Base-by-base conservation (phyloP, 1,284 basidiomycete species). In the Phylloporus sp. region DNA sequence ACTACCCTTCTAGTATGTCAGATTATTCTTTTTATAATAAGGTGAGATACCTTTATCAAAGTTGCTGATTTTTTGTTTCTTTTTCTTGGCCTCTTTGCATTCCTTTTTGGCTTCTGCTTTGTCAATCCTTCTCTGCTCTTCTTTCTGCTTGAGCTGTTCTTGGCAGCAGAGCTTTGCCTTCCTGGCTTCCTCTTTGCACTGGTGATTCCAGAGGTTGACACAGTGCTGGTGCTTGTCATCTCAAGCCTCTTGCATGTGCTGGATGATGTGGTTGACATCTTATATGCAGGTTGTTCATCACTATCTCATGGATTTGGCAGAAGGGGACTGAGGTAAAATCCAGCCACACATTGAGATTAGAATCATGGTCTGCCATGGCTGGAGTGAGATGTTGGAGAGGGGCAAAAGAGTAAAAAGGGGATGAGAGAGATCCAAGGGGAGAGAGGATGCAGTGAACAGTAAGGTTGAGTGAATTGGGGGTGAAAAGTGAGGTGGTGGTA, bases 51-150 rank as follows among this genome's bases (percentile, higher is more conserved):
- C 7, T 3, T 18, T 11, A 3, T 58, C 22, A 39, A 62, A 60
- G 17, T 55, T 28, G 1, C n/a, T 37, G 6, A 59, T 56, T 29
- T 59, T 62, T 0, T 54, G n/a, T 11, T 66, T 66, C n/a, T 60
- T 59, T 37, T 62, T 62, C 6, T 66, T 50, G 1, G 34, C 53
- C 18, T 59, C 56, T 20, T 46, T n/a, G 20, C n/a, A 13, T 13
- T 46, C 44, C 13, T 13, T 46, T 20, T 46, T n/a, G 6, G 44
- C 44, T 8, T 46, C n/a, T 6, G 44, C 44, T 13, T 46, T n/a
- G n/a, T 24, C 20, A 20, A 24, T 8, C 20, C 44, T 46, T 24
- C 44, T 24, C 13, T 24, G 44, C 24, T 24, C 13, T 7, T 46
- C 44, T 24, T n/a, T 24, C 10, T 17, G 40, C 6, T 42, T 18